Base-by-base conservation (phyloP, 805 yeast genomes). In the Monosporozyma servazzii region DNA sequence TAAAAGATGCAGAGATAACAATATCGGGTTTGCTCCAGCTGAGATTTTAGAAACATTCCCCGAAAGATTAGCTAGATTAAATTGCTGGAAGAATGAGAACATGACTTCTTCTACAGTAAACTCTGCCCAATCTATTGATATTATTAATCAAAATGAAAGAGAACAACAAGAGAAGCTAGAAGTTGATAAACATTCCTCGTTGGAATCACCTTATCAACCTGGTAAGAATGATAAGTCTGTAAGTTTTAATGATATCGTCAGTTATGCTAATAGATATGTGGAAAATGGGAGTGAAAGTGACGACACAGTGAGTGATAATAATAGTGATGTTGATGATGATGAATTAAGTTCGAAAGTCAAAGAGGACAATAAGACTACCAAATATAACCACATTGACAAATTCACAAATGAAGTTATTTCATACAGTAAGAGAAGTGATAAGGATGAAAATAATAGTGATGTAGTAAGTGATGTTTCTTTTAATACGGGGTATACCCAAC, bases 1-100 rank as follows among this genome's bases (percentile, higher is more conserved):
- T 58, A 67, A 77, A 60, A 65, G 75, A 54, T 72, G 73, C 42
- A 67, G 64, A 45, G 86, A 82, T 63, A 82, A 82, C 2, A 77
- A 81, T 57, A 81, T 91, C 49, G 99, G 99, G 1, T 93, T 90
- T 72, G 95, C 95, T 2, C 99, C 99, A 1, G 98, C 97, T 1
- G 99, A 93, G 66, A 81, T 93, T 52, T 71, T 93, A 37, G 99
- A 93, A 67, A 88, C 96, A 0, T 89, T 87, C 54, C 85, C 82
- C 46, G 99, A 93, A 68, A 74, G 98, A 53, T 70, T 93, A 50
- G 99, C 99, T 0, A 75, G 98, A 51, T 73, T 90, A 41, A 93
- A 93, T 65, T 87, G 96, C 68, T 88, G 91, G 80, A 84, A 88
- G 58, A 91, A 91, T 68, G 96, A 88, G 66, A 88, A 84, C 49